A percentile compares a stretch with the other conserved stretches of the same genome.
These are phyloP conservation scores for Durotheca rogersii DNA, from an alignment of 495 filamentous ascomycete species.

Conservation along the genomic window DNA sequence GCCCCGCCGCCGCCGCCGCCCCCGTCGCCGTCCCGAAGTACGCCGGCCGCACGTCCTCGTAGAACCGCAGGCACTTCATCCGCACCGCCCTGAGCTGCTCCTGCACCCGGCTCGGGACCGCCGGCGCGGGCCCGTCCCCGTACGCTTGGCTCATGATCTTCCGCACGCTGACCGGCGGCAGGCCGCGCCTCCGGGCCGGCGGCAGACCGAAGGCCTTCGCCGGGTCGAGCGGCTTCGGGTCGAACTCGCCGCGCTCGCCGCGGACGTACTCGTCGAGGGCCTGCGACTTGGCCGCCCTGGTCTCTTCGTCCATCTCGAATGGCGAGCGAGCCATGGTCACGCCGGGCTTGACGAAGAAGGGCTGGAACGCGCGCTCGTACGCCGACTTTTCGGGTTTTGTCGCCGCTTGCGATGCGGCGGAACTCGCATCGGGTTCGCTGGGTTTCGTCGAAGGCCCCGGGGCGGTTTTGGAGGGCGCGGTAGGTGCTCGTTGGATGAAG, in stretches of 20 bases:
- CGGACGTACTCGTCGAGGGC: constrained; percentile 48
- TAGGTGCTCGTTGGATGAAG: constrained; percentile 39
- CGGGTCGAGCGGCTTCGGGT: constrained; percentile 50
- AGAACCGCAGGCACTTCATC: constrained; percentile 78
- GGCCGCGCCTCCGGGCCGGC: constrained; percentile 52
- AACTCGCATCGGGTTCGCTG: constrained; percentile 7
- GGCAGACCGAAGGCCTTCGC: constrained; percentile 62
- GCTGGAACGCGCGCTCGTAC: constrained; percentile 72
- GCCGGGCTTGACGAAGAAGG: constrained; percentile 72
- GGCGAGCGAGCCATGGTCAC: constrained; percentile 58
- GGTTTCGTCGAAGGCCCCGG: constrained; percentile 35
- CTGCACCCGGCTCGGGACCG: constrained; percentile 59
- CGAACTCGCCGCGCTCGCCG: constrained; percentile 36
- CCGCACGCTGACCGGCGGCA: constrained; percentile 54
- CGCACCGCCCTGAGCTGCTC: constrained; percentile 62
- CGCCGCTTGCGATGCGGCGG: constrained; percentile 22
- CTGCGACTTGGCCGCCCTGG: constrained; percentile 51
- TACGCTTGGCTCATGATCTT: constrained; percentile 60
- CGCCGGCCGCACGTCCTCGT: constrained; percentile 84
- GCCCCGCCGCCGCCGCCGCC: constrained; percentile 42
- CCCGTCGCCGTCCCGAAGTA: constrained; percentile 84
- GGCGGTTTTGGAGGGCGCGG: constrained; percentile 29
- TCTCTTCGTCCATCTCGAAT: constrained; percentile 58
- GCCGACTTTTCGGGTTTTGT: constrained; percentile 47
- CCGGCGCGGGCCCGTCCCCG: constrained; percentile 37